These are phyloP conservation scores for Cornus suecica DNA, from an alignment of 148 eudicot species.

Conservation along the genomic window DNA sequence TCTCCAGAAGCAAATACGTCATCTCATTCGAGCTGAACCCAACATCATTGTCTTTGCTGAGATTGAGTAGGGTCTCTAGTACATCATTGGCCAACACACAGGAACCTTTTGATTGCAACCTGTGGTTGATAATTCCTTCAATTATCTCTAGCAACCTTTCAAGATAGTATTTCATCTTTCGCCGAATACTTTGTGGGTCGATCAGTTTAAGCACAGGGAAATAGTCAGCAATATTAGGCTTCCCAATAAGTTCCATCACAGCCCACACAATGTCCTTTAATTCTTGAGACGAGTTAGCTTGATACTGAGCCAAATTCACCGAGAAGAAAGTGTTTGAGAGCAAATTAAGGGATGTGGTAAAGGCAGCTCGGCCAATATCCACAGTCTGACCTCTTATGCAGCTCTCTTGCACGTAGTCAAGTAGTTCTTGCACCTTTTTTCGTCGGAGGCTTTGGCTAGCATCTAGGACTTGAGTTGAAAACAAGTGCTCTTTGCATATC, in stretches of 20 bases:
- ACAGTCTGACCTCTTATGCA: not conserved
- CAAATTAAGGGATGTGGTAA: not conserved
- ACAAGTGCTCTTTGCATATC: not conserved
- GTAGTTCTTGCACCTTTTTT: not conserved
- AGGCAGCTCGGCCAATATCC: not conserved
- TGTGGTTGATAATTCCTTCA: constrained; percentile 16
- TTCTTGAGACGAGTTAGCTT: not conserved
- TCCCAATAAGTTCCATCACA: not conserved
- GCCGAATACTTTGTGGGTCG: not conserved
- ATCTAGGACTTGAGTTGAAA: not conserved
- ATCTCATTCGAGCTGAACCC: constrained; percentile 22
- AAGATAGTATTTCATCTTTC: not conserved
- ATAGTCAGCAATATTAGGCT: not conserved
- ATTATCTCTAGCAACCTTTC: not conserved
- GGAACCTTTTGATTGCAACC: constrained; percentile 4
- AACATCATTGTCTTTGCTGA: constrained; percentile 6
- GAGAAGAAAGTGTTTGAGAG: not conserved
- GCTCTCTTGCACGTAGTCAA: not conserved
- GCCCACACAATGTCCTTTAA: not conserved
- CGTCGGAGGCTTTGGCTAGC: not conserved
- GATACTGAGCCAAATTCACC: not conserved
- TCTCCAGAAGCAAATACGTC: constrained; percentile 24
- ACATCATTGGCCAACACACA: constrained; percentile 19
- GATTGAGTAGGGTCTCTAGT: constrained; percentile 22
- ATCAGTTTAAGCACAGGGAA: not conserved